These are phyloP conservation scores for Pichia rugopelliculosa DNA, from an alignment of 805 yeast species.

Conservation along the genomic window DNA sequence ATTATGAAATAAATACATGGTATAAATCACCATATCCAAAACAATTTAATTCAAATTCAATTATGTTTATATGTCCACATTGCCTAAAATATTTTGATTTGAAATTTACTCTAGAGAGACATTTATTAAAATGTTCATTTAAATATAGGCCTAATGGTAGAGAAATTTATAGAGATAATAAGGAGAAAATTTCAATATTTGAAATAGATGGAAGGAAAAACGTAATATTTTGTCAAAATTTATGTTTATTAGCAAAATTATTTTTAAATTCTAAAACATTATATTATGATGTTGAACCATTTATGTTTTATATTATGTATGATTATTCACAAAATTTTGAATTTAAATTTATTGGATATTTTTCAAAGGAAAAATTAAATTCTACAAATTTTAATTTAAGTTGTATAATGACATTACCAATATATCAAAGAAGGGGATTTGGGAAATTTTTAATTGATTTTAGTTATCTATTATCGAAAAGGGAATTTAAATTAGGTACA, in stretches of 20 bases:
- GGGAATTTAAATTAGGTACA: constrained; percentile 77
- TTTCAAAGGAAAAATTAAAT: constrained; percentile 78
- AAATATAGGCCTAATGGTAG: constrained; percentile 77
- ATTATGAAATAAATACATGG: constrained; percentile 80
- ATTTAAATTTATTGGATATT: constrained; percentile 88
- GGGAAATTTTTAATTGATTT: constrained; percentile 86
- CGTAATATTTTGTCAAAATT: constrained; percentile 76
- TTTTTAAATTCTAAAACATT: constrained; percentile 87
- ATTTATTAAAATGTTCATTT: constrained; percentile 63
- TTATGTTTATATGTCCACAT: constrained; percentile 72
- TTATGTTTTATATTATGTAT: constrained; percentile 78
- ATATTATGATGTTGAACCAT: constrained; percentile 94
- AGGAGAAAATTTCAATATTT: constrained; percentile 61
- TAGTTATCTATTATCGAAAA: constrained; percentile 69
- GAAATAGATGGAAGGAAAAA: constrained; percentile 90
- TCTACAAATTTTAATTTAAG: constrained; percentile 76
- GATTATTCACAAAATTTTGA: constrained; percentile 44
- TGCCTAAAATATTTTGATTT: constrained; percentile 77
- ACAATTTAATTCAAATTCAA: constrained; percentile 56
- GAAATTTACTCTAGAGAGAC: constrained; percentile 60
- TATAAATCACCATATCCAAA: constrained; percentile 91
- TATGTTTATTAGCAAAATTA: constrained; percentile 82
- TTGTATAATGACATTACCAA: constrained; percentile 86
- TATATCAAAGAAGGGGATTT: constrained; percentile 79
- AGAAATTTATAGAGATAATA: constrained; percentile 72